These are phyloP conservation scores for Cyclotella choctawhatcheeana DNA, from an alignment of 108 stramenopile genomes.

Conservation along the genomic window DNA sequence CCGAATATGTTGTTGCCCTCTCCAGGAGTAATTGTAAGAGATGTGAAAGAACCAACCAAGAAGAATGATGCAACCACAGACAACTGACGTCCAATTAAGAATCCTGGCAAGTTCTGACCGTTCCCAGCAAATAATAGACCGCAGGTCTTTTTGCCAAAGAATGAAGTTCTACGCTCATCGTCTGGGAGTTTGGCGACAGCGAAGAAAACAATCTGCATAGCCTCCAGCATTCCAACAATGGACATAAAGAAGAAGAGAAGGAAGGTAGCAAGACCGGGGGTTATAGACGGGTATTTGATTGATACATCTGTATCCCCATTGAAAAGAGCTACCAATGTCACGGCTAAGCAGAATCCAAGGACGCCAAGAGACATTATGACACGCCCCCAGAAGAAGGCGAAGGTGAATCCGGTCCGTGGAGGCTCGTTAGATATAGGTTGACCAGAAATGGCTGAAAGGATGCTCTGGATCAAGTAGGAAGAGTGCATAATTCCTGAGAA, in stretches of 20 bases:
- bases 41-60: constrained; percentile 72
- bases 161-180: constrained; percentile 42
- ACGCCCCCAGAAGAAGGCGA: constrained; percentile 74
- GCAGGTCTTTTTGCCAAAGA: constrained; percentile 61
- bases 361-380: constrained; percentile 65
- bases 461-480: constrained; percentile 61
- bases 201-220: constrained; percentile 89
- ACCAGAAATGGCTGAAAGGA: constrained; percentile 56
- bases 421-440: constrained; percentile 77
- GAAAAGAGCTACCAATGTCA: constrained; percentile 69
- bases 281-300: constrained; percentile 42
- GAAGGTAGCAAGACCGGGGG: constrained; percentile 52
- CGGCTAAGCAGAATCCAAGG: constrained; percentile 71
- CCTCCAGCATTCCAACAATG: constrained; percentile 84
- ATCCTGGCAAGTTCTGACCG: constrained; percentile 75
- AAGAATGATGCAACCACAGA: constrained; percentile 70
- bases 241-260: constrained; percentile 76
- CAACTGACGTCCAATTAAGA: constrained; percentile 87
- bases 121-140: constrained; percentile 70
- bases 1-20: constrained; percentile 75
- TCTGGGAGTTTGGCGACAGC: constrained; percentile 72
- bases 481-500: constrained; percentile 71
- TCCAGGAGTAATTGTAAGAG: constrained; percentile 52
- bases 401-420: constrained; percentile 44
- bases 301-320: constrained; percentile 67